phyloP scores from a whole-genome alignment of 2,329 filamentous ascomycete species.

The Fusarium albidum region DNA sequence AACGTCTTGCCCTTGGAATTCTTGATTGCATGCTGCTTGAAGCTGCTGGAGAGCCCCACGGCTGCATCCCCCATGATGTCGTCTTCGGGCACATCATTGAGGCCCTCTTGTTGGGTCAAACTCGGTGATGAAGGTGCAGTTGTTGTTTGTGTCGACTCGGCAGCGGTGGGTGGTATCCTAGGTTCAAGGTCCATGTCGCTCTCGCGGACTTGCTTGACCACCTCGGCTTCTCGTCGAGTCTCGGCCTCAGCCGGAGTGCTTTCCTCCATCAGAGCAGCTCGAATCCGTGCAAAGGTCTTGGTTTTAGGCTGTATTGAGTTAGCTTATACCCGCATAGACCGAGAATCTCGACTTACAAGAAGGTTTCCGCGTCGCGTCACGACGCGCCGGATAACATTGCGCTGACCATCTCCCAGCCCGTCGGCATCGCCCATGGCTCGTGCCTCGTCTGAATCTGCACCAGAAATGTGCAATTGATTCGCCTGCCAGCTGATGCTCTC shows the following conservation, averaged over 20 bases:
- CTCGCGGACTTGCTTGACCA: constrained; percentile 93
- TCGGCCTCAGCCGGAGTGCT: constrained; percentile 87
- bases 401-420: constrained; percentile 63
- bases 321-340: constrained; percentile 29
- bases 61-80: constrained; percentile 68
- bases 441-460: constrained; percentile 71
- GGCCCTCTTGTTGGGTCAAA: constrained; percentile 67
- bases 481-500: constrained; percentile 93
- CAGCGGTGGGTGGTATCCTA: constrained; percentile 47
- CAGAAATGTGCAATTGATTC: constrained; percentile 83
- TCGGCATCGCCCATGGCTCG: constrained; percentile 73
- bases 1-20: constrained; percentile 74
- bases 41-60: constrained; percentile 66
- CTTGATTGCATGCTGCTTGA: constrained; percentile 76
- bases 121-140: constrained; percentile 75
- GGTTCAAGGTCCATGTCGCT: constrained; percentile 75
- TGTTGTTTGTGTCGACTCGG: constrained; percentile 57
- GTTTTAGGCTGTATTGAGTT: constrained; percentile 79
- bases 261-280: constrained; percentile 89
- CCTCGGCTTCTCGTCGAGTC: constrained; percentile 89
- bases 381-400: constrained; percentile 80
- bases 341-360: constrained; percentile 69
- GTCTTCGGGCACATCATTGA: constrained; percentile 77
- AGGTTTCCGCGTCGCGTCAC: constrained; percentile 91
- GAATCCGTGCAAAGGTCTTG: constrained; percentile 92